phyloP scores from a whole-genome alignment of 2,329 filamentous ascomycete species.

The Xylariaceae sp. region DNA sequence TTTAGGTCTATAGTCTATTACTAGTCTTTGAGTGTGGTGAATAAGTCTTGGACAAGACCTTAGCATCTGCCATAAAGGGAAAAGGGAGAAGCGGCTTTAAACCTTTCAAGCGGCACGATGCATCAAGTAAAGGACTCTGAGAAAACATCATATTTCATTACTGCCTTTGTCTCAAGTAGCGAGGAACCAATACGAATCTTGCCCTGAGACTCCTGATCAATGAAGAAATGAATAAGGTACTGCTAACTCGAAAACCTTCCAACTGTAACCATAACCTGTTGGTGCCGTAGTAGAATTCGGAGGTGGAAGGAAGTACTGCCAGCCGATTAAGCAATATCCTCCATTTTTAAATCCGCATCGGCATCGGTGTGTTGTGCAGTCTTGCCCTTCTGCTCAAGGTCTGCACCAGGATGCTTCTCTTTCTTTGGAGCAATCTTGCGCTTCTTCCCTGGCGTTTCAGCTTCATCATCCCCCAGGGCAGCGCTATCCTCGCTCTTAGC shows the following conservation, averaged over 20 bases:
- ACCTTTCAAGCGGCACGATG: slow-evolving; percentile 8
- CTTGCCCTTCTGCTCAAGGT: slow-evolving; percentile 3
- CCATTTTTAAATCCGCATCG: slow-evolving; percentile 12
- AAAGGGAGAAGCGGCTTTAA: not conserved
- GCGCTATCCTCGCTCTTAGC: slow-evolving; percentile 11
- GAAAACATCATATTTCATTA: not conserved
- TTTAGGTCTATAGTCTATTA: slow-evolving; percentile 13
- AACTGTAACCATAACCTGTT: not conserved
- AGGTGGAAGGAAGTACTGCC: not conserved
- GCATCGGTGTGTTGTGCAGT: slow-evolving; percentile 16
- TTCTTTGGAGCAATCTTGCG: slow-evolving; percentile 5
- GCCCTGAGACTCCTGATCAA: no score
- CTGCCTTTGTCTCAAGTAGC: slow-evolving; percentile 7
- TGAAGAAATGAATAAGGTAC: not conserved
- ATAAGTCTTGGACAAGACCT: slow-evolving; percentile 20
- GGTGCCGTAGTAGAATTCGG: not conserved
- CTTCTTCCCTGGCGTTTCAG: slow-evolving; percentile 21
- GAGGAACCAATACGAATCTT: not conserved
- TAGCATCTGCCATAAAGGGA: slow-evolving; percentile 17
- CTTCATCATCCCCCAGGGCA: slow-evolving; percentile 1
- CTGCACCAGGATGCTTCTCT: not conserved
- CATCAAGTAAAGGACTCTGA: slow-evolving; percentile 7
- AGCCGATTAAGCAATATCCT: slow-evolving; percentile 8
- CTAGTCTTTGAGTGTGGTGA: slow-evolving; percentile 23
- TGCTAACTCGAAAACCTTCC: not conserved